phyloP scores from a whole-genome alignment of 2,329 filamentous ascomycete species.

The Bipolaris bicolor region DNA sequence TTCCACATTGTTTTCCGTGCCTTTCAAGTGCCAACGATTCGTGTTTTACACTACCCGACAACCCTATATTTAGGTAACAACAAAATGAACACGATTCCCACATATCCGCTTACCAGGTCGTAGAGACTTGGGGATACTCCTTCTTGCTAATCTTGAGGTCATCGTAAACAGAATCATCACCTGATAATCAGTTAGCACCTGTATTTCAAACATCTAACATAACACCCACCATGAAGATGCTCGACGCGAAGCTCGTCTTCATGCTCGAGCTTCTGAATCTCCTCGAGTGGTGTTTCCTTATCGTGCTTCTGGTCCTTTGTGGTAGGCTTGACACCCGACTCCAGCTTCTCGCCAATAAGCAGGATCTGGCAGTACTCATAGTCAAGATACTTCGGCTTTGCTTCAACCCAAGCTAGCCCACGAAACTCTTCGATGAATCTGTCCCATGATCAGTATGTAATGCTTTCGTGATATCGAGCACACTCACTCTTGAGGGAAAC shows the following conservation, averaged over 20 bases:
- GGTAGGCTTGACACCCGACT: slow-evolving; percentile 63
- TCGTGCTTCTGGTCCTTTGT: slow-evolving; percentile 62
- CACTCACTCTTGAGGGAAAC: slow-evolving; percentile 72
- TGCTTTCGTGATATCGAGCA: accelerated
- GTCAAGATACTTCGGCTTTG: slow-evolving; percentile 75
- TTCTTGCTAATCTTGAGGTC: slow-evolving; percentile 66
- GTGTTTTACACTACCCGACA: not conserved
- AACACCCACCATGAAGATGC: slow-evolving; percentile 58
- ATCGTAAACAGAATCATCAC: slow-evolving; percentile 65
- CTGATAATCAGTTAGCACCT: slow-evolving; percentile 41
- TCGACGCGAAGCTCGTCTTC: slow-evolving; percentile 74
- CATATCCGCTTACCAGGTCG: slow-evolving; percentile 37
- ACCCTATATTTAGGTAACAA: not conserved
- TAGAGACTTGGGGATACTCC: slow-evolving; percentile 59
- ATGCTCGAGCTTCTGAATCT: slow-evolving; percentile 75
- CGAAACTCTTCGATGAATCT: slow-evolving; percentile 75
- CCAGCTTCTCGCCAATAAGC: slow-evolving; percentile 72
- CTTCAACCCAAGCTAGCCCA: slow-evolving; percentile 74
- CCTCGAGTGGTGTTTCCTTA: slow-evolving; percentile 70
- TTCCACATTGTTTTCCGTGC: not conserved
- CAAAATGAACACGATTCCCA: not conserved
- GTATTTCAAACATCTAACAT: not conserved
- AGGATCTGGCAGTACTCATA: slow-evolving; percentile 78
- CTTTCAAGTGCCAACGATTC: not conserved
- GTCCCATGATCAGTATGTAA: slow-evolving; percentile 12